Evolutionary conservation across 257 asterid genomes (phyloP), one percentile per base, ranked within the genome.

Genomic region (Fraxinus quadrangulata): DNA sequence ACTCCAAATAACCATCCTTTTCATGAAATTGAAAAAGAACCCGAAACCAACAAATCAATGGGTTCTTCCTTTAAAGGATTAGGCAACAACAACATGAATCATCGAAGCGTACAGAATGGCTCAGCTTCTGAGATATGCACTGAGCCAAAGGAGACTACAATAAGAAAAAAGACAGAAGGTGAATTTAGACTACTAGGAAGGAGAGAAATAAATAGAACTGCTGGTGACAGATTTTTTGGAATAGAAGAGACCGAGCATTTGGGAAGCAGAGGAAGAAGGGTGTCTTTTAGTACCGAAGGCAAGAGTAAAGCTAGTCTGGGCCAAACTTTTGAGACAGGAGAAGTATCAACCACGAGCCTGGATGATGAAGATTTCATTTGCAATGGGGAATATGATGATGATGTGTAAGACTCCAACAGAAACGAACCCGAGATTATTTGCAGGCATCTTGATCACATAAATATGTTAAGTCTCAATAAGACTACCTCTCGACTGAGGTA

Each of bases 121-220:
- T 83, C 86, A 56, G 75, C 80, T 26, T 83, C 92, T 63, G 90
- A 88, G 82, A 72, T 83, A 56, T 81, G 78, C 70, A 79, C 82
- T 2, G 98, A 91, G 82, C 66, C 85, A 24, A 94, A 92, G 85
- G 99, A 91, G 84, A 95, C 97, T 78, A 97, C 98, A 23, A 94
- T 96, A 83, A 90, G 97, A 84, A 85, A 98, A 82, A 98, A 96
- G 85, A 93, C 97, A 10, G 99, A 94, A 83, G 98, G 99, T 14
- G 99, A 92, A 54, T 96, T 94, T 83, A 84, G 98, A 79, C 84
- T 96, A 37, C 85, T 94, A 63, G 99, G 90, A 81, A 89, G 97
- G 90, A 91, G 99, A 49, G 97, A 96, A 81, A 85, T 91, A 73
- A 93, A 87, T 80, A 86, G 93, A 85, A 87, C 79, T 51, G 91